Evolutionary conservation across 2,329 filamentous ascomycete species (phyloP).

Genomic region (Colletotrichum godetiae): DNA sequence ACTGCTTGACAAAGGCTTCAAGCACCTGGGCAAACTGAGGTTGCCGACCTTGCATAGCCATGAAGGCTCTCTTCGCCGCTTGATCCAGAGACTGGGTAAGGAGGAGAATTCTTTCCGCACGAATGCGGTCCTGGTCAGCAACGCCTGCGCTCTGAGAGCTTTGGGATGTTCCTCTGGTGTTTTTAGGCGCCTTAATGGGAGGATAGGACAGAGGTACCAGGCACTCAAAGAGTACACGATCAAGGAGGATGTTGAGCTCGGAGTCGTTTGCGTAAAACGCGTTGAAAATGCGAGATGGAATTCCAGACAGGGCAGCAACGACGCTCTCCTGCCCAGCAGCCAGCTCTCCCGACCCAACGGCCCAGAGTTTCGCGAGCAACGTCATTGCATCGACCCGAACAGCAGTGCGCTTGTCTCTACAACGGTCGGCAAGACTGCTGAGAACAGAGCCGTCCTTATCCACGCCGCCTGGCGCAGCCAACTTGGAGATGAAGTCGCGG

Average conservation of each 20-base stretch:
- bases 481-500: slow-evolving; percentile 82
- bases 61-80: slow-evolving; percentile 87
- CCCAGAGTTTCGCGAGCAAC: slow-evolving; percentile 88
- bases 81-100: slow-evolving; percentile 82
- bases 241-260: slow-evolving; percentile 86
- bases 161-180: slow-evolving; percentile 63
- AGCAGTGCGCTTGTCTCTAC: slow-evolving; percentile 83
- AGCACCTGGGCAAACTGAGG: slow-evolving; percentile 79
- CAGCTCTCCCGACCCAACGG: slow-evolving; percentile 90
- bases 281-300: slow-evolving; percentile 87
- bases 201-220: slow-evolving; percentile 93
- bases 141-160: slow-evolving; percentile 56
- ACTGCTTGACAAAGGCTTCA: slow-evolving; percentile 81
- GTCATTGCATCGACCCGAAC: slow-evolving; percentile 91
- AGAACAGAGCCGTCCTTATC: slow-evolving; percentile 82
- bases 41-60: slow-evolving; percentile 84
- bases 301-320: slow-evolving; percentile 78
- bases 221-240: slow-evolving; percentile 86
- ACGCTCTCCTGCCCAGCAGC: slow-evolving; percentile 84
- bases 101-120: slow-evolving; percentile 85
- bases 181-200: slow-evolving; percentile 65
- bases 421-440: slow-evolving; percentile 84
- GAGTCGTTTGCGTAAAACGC: slow-evolving; percentile 90
- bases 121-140: slow-evolving; percentile 79
- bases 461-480: slow-evolving; percentile 81